phyloP scores from a whole-genome alignment of 2,329 filamentous ascomycete species.

The Ophiostoma ulmi region DNA sequence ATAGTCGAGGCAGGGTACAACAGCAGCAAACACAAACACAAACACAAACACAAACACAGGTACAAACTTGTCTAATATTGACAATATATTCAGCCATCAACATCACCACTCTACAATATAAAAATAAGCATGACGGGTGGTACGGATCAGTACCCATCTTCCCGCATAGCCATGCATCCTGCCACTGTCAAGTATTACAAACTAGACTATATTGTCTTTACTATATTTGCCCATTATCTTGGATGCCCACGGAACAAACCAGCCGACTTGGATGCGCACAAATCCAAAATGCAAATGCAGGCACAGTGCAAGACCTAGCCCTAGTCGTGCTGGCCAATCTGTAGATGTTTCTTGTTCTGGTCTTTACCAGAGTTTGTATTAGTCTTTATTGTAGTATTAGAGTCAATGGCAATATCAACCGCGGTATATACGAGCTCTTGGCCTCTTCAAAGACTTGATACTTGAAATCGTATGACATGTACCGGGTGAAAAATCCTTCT shows the following conservation, averaged over 20 bases:
- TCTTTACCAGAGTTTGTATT: too few species aligned
- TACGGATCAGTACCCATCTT: not conserved
- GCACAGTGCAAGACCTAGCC: not conserved
- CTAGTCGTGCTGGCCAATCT: not conserved
- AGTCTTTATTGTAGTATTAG: too few species aligned
- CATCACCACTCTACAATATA: not conserved
- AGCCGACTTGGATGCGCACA: constrained; percentile 6
- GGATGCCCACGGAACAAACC: not conserved
- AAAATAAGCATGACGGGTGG: not conserved
- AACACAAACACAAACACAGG: not conserved
- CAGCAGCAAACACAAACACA: not conserved
- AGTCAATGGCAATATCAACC: too few species aligned
- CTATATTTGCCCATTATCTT: too few species aligned
- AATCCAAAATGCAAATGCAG: not conserved
- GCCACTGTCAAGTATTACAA: not conserved
- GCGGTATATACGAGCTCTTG: too few species aligned
- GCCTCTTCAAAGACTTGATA: too few species aligned
- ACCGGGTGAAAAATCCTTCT: too few species aligned
- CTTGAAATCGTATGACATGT: too few species aligned
- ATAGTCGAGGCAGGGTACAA: not conserved
- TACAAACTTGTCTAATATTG: not conserved
- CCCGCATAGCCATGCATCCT: not conserved
- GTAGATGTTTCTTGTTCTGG: too few species aligned
- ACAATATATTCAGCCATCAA: not conserved
- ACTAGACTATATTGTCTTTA: too few species aligned